Base-by-base conservation (phyloP, 768 basidiomycete genomes). In the Postia placenta region DNA sequence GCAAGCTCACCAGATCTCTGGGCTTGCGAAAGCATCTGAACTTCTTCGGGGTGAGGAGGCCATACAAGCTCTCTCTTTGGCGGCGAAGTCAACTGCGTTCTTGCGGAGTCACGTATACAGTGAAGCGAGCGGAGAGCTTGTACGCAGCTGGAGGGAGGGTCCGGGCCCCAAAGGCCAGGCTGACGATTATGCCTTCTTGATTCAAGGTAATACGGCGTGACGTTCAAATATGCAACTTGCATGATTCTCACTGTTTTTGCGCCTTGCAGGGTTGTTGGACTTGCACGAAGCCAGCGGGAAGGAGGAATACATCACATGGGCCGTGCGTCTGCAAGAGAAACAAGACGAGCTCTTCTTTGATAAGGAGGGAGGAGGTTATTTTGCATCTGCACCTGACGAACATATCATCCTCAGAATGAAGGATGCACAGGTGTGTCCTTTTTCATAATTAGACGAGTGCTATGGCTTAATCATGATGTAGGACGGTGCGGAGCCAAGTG, bases 321-420 rank as follows among this genome's bases (percentile, higher is more conserved):
- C 70, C 3, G 59, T 67, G 14, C 56, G 60, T 3, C 56, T 73
- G 25, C 71, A 73, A 50, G 57, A 58, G 35, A 64, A 62, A 47
- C 68, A 70, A 45, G 69, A 73, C 42, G 64, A 66, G 52, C 53
- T 70, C 4, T 73, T 73, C 55, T 68, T 64, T 54, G 71, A 73
- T 50, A 33, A 57, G 5, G 54, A 62, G n/a, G 58, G 52, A n/a
- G 67, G 68, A n/a, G 71, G 71, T 6, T 73, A 70, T 55, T 73
- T 64, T 47, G 65, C 66, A 2, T 66, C 64, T 47, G 66, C 67
- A 1, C 65, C 64, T 1, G 69, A 71, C 49, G 55, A 52, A 36
- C 61, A 64, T 42, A 68, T 70, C 36, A 55, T 72, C 25, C 58
- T 72, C 9, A 59, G 70, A 9, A 63, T 69, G 64, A 71, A 71